Percentiles rank a stretch among this genome's conserved stretches.
Conservation (phyloP, 805 yeast species). For the Starmerella stigmatis region DNA sequence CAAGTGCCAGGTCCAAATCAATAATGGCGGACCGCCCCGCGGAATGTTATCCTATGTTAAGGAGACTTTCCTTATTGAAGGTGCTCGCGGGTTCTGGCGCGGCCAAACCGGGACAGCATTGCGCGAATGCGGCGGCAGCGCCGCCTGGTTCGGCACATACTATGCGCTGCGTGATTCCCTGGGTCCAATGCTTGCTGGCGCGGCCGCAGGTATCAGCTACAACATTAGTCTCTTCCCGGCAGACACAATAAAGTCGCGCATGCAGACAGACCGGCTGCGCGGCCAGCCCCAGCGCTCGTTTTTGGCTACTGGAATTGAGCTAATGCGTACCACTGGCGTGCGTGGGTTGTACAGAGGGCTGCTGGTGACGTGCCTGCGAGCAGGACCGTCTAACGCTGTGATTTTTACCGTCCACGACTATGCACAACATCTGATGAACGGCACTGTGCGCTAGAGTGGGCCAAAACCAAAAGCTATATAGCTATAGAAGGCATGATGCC, state of each 20-base stretch:
- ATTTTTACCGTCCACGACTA: conserved; percentile 71
- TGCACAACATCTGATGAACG: conserved; percentile 14
- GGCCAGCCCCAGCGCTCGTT: conserved; percentile 31
- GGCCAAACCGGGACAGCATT: conserved; percentile 75
- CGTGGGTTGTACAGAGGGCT: conserved; percentile 72
- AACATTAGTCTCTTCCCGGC: conserved; percentile 77
- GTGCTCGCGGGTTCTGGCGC: conserved; percentile 69
- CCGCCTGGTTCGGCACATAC: conserved; percentile 89
- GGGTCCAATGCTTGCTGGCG: conserved; percentile 62
- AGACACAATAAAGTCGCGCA: conserved; percentile 78
- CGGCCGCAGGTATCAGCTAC: conserved; percentile 73
- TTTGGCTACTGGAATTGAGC: conserved; percentile 33
- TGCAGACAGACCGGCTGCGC: conserved; percentile 52
- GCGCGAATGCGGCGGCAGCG: conserved; percentile 81
- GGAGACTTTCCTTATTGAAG: conserved; percentile 31
- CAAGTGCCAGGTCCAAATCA: conserved; percentile 79
- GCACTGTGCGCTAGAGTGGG: too few relatives aligned
- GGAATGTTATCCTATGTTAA: conserved; percentile 6
- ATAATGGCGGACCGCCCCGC: conserved; percentile 22
- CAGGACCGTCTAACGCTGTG: conserved; percentile 82
- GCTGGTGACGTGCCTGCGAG: conserved; percentile 68
- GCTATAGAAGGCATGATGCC: too few relatives aligned
- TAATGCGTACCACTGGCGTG: conserved; percentile 49
- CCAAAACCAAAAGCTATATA: too few relatives aligned
- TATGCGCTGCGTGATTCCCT: conserved; percentile 38